Evolutionary conservation across 2,329 filamentous ascomycete genomes (phyloP), one percentile per base, ranked within the genome.

Genomic region (Fusarium sp.): DNA sequence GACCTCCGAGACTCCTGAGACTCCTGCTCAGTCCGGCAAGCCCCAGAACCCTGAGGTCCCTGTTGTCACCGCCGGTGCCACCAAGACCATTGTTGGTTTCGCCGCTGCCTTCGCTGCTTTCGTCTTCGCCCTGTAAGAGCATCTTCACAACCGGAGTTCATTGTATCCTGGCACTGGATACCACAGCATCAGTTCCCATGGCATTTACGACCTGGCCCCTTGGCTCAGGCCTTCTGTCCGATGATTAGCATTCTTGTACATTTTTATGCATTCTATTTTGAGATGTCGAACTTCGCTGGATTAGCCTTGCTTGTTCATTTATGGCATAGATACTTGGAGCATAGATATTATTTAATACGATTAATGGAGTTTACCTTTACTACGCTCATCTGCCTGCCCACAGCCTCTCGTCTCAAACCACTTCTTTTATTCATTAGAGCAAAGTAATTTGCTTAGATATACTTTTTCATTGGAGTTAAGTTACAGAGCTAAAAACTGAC

Each of bases 61-160:
- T 14, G 62, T 74, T 20, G 60, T 74, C 42, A 68, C 61, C 23
- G 68, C 68, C 9, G 69, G 67, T n/a, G 57, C 73, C 23, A 53
- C 53, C 48, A 67, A 74, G 53, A 56, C 65, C 19, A 59, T 69
- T 21, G 52, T 58, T 19, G 65, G 72, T 17, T n/a, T 73, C 21
- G 67, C 69, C 3, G 59, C 62, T 14, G 53, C 72, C 45, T 21
- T 74, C 14, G 67, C 72, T 30, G 71, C 62, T 51, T 48, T 70
- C 38, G 57, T 60, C 46, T 68, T 74, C 42, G 49, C 68, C 43
- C 57, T 75, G 56, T 75, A 74, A 70, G 38, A 39, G 39, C 12
- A 20, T 19, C 34, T 47, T 19, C 11, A 11, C 17, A n/a, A 19
- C 23, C 26, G 38, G 36, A 40, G 32, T 43, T 26, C 28, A 56